Evolutionary conservation across 2,329 filamentous ascomycete genomes (phyloP).

Genomic region (Aspergillus fructus): DNA sequence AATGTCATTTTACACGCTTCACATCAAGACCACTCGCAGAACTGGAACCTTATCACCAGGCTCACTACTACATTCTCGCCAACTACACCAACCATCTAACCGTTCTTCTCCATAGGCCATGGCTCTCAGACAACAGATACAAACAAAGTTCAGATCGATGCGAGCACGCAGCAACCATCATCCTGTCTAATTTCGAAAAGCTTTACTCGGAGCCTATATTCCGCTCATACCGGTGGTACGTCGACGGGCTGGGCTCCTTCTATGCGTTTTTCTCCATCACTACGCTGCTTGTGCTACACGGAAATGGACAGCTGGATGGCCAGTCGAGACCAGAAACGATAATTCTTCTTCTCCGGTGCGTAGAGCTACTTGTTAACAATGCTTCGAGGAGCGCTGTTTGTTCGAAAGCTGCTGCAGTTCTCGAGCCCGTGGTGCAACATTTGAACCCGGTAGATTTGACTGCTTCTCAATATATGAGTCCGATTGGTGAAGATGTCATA

Average conservation of each 20-base stretch:
- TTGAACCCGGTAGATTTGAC: background rate
- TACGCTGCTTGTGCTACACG: constrained; percentile 12
- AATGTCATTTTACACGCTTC: constrained; percentile 9
- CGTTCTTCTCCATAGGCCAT: constrained; percentile 25
- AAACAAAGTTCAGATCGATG: background rate
- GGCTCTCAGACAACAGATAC: background rate
- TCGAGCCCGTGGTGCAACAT: background rate
- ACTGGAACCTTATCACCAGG: constrained; percentile 20
- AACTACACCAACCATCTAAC: constrained; percentile 28
- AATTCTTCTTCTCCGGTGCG: background rate
- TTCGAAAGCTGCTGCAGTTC: background rate
- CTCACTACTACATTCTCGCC: constrained; percentile 27
- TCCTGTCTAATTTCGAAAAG: constrained; percentile 6
- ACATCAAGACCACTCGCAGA: constrained; percentile 10
- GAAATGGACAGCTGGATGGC: background rate
- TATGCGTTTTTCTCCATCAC: constrained; percentile 27
- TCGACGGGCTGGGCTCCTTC: constrained; percentile 25
- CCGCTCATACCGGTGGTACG: constrained; percentile 25
- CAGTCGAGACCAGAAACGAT: background rate
- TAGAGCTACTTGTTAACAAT: background rate
- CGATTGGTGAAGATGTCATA: background rate
- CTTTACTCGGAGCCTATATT: constrained; percentile 13
- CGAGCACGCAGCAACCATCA: background rate
- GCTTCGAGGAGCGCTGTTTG: background rate
- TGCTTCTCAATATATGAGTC: background rate